phyloP scores from a whole-genome alignment of 1,139 yeast species.

The Nadsonia commutata region DNA sequence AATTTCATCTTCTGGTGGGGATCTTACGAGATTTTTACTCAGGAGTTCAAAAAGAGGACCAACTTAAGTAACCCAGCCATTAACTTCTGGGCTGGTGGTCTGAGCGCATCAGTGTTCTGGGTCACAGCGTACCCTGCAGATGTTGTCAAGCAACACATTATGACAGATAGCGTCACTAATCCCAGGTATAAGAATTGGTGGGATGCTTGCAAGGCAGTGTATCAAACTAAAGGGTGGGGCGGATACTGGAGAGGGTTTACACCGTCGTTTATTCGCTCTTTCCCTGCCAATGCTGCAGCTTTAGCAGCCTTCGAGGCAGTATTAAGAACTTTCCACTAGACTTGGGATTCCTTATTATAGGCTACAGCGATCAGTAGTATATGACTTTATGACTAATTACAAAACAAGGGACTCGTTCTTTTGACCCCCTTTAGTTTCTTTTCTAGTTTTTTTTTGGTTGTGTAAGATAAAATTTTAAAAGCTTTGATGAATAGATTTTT shows the following conservation, averaged over 20 bases:
- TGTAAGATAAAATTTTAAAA: too few relatives aligned
- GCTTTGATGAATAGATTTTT: too few relatives aligned
- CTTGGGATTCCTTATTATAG: too few relatives aligned
- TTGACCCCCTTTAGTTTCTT: too few relatives aligned
- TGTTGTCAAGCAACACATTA: conserved; percentile 73
- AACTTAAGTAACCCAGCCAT: conserved; percentile 49
- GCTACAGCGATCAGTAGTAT: too few relatives aligned
- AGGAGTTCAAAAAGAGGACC: conserved; percentile 51
- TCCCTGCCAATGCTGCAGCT: conserved; percentile 92
- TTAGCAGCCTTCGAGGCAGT: conserved; percentile 80
- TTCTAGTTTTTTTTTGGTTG: too few relatives aligned
- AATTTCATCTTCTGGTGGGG: conserved; percentile 94
- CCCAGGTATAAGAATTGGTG: conserved; percentile 62
- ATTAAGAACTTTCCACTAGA: conserved; percentile 42
- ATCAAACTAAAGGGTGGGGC: conserved; percentile 39
- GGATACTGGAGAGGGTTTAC: conserved; percentile 72
- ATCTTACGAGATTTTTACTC: conserved; percentile 65
- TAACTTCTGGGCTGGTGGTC: conserved; percentile 86
- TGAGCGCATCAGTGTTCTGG: conserved; percentile 77
- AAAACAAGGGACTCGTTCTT: too few relatives aligned
- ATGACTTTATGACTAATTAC: too few relatives aligned
- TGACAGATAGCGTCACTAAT: conserved; percentile 61
- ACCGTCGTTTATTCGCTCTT: conserved; percentile 47
- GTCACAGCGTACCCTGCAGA: conserved; percentile 81
- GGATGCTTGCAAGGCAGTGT: conserved; percentile 58